Percentiles rank a stretch among this genome's conserved stretches.
Conservation (phyloP, 1,284 basidiomycete genomes). For the Acaromyces ingoldii region DNA sequence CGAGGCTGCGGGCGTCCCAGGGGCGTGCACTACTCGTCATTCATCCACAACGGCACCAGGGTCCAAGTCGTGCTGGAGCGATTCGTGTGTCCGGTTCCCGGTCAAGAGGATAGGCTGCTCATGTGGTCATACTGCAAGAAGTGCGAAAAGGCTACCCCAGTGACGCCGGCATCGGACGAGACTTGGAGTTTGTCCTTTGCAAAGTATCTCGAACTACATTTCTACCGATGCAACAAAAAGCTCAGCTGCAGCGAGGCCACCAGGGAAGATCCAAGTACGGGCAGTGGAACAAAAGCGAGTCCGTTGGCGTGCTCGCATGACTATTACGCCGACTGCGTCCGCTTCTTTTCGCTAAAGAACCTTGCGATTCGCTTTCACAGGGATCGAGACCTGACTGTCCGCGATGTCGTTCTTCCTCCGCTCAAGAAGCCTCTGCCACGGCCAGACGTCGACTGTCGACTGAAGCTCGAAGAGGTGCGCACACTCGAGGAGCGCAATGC, state of each 20-base stretch:
- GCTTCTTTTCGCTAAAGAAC: conserved; percentile 72
- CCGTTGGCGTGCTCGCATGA: conserved; percentile 85
- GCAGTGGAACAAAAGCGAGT: too few relatives aligned
- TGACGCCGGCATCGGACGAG: conserved; percentile 84
- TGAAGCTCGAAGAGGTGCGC: conserved; percentile 86
- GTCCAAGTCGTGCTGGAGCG: conserved; percentile 63
- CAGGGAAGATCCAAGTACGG: too few relatives aligned
- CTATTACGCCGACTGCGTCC: conserved; percentile 84
- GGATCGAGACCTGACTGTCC: conserved; percentile 71
- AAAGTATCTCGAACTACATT: conserved; percentile 85
- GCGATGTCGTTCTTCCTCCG: conserved; percentile 82
- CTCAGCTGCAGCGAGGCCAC: too few relatives aligned
- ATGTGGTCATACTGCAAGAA: conserved; percentile 87
- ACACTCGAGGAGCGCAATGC: conserved; percentile 68
- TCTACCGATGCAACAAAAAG: conserved; percentile 60
- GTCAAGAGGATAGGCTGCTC: conserved; percentile 66
- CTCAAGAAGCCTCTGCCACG: conserved; percentile 75
- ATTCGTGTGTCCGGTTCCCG: conserved; percentile 51
- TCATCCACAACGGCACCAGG: conserved; percentile 79
- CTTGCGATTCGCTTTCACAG: conserved; percentile 82
- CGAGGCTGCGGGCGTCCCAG: conserved; percentile 77
- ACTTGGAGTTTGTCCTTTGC: conserved; percentile 90
- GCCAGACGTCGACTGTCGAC: conserved; percentile 74
- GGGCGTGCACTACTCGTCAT: conserved; percentile 78
- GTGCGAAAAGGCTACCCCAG: conserved; percentile 59